A percentile compares a stretch with the other conserved stretches of the same genome.
Conservation (phyloP, 768 basidiomycete genomes). For the Psilocybe tampanensis region DNA sequence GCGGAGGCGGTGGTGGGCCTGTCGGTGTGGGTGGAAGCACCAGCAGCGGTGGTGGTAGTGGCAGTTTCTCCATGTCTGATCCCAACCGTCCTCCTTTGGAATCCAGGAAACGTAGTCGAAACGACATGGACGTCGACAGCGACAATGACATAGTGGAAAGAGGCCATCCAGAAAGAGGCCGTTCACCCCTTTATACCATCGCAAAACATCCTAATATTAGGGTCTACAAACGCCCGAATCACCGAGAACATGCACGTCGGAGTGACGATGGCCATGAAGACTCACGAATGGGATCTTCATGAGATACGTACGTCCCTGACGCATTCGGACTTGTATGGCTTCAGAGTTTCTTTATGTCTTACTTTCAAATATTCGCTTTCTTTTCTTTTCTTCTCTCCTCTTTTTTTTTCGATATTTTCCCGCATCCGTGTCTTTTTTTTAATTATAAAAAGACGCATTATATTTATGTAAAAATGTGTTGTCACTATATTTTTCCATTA, state of each 20-base stretch:
- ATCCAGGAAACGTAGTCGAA: slow-evolving; percentile 58
- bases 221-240: slow-evolving; percentile 61
- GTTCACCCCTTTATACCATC: slow-evolving; percentile 35
- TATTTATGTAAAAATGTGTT: slow-evolving; percentile 19
- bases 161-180: slow-evolving; percentile 23
- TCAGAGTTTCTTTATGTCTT: not conserved
- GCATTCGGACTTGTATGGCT: not conserved
- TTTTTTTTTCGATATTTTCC: slow-evolving; percentile 4
- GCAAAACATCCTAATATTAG: slow-evolving; percentile 49
- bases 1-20: slow-evolving; percentile 20
- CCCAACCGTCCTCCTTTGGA: slow-evolving; percentile 40
- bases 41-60: slow-evolving; percentile 26
- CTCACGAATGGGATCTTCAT: slow-evolving; percentile 34
- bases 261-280: slow-evolving; percentile 43
- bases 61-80: slow-evolving; percentile 36
- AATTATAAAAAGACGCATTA: slow-evolving; percentile 8
- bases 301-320: slow-evolving; percentile 10
- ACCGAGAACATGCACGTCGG: slow-evolving; percentile 46
- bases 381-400: not conserved
- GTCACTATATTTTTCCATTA: slow-evolving; percentile 14
- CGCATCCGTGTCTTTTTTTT: slow-evolving; percentile 8
- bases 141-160: slow-evolving; percentile 48
- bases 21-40: slow-evolving; percentile 12
- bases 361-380: too few species aligned
- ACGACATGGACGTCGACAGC: slow-evolving; percentile 66